Conservation (phyloP, 495 filamentous ascomycete genomes). For the Astrothelium macrocarpum region DNA sequence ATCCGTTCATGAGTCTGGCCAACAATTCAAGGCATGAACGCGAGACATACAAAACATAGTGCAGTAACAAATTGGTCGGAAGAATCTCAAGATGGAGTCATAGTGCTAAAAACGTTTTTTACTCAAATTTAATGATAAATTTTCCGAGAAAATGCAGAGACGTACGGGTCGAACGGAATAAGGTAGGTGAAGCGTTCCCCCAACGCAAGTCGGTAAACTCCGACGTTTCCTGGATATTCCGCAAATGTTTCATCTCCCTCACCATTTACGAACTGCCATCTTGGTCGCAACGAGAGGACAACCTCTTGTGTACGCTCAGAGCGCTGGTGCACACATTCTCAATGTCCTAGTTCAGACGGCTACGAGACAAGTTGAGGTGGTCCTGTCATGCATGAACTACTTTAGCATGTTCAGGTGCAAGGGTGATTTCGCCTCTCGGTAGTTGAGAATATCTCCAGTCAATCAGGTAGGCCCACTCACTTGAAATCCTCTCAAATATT, state of each 20-base stretch:
- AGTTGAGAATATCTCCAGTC: background rate
- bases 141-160: too few species aligned
- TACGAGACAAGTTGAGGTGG: background rate
- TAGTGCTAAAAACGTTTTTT: too few species aligned
- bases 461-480: background rate
- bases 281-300: background rate
- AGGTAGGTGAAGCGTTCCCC: too few species aligned
- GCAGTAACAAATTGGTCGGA: too few species aligned
- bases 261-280: background rate
- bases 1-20: background rate
- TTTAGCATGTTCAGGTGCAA: background rate
- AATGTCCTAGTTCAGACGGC: background rate
- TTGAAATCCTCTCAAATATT: background rate
- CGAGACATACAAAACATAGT: too few species aligned
- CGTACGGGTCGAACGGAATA: too few species aligned
- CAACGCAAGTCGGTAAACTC: too few species aligned
- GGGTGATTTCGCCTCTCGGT: background rate
- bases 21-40: background rate
- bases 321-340: background rate
- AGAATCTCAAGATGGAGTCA: too few species aligned
- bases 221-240: too few species aligned
- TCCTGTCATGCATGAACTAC: slow-evolving; percentile 1
- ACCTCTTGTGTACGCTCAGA: background rate
- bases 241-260: too few species aligned
- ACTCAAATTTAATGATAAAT: too few species aligned